Percentiles rank a stretch among this genome's conserved stretches.
Evolutionary conservation across 164 flowering plant species (phyloP).

Genomic region (Umbellularia californica): DNA sequence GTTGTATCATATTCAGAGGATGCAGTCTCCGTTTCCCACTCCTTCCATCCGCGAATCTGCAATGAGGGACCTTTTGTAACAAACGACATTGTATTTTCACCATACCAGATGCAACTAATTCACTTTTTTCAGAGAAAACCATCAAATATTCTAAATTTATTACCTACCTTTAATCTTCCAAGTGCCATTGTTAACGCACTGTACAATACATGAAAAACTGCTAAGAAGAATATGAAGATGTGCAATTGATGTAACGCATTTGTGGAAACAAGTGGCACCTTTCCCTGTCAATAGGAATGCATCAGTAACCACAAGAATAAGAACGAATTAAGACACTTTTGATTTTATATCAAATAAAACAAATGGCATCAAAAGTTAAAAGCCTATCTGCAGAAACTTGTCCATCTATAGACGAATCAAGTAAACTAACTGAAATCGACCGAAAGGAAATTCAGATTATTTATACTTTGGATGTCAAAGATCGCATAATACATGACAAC

Average conservation of each 20-base stretch:
- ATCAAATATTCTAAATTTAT: not conserved
- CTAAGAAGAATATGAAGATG: conserved; percentile 94
- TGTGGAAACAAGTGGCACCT: conserved; percentile 58
- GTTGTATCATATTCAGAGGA: conserved; percentile 64
- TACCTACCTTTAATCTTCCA: conserved; percentile 85
- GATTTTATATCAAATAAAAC: not conserved
- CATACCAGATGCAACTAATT: not conserved
- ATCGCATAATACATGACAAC: not conserved
- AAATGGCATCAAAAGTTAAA: not conserved
- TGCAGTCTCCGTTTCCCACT: conserved; percentile 77
- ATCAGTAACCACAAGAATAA: not conserved
- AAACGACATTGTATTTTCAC: not conserved
- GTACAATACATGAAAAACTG: conserved; percentile 70
- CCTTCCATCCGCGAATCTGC: conserved; percentile 95
- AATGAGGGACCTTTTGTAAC: not conserved
- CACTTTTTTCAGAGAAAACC: not conserved
- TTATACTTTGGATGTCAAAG: not conserved
- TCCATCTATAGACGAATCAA: not conserved
- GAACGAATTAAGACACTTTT: not conserved
- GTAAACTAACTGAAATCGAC: not conserved
- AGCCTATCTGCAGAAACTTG: not conserved
- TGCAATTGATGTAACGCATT: conserved; percentile 84
- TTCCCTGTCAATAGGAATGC: conserved; percentile 42
- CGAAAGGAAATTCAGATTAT: not conserved
- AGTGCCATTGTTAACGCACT: conserved; percentile 83